These are phyloP conservation scores for Mariannaea sp. DNA, from an alignment of 2,329 filamentous ascomycete species.

Conservation along the genomic window DNA sequence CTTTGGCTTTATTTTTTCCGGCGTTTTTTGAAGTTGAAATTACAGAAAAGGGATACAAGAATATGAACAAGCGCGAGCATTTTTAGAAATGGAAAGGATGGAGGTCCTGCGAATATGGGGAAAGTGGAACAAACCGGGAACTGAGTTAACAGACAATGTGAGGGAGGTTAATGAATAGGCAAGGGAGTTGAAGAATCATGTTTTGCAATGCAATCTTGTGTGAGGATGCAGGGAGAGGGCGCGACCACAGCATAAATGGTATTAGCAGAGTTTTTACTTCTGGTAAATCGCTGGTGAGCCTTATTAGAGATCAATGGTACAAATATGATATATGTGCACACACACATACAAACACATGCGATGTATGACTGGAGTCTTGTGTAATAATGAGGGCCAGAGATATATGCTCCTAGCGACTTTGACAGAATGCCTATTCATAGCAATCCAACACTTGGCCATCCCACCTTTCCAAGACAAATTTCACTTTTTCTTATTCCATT, in stretches of 20 bases:
- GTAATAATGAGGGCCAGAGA: no score
- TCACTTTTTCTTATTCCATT: not conserved
- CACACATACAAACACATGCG: no score
- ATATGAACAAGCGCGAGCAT: conserved; percentile 17
- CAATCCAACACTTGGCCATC: no score
- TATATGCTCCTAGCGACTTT: no score
- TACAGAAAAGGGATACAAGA: conserved; percentile 13
- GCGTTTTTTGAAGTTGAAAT: conserved; percentile 20
- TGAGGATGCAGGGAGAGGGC: not conserved
- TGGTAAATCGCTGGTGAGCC: no score
- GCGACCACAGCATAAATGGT: no score
- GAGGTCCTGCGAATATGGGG: not conserved
- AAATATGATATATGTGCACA: no score
- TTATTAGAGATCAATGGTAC: no score
- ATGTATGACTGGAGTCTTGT: no score
- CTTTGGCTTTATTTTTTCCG: conserved; percentile 29
- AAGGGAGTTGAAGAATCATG: conserved; percentile 21
- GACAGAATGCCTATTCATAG: no score
- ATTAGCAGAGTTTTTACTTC: no score
- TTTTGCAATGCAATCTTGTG: conserved; percentile 22
- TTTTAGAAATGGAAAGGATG: conserved; percentile 1
- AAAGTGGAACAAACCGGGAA: conserved; percentile 4
- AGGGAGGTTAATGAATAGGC: not conserved
- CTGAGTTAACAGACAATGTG: conserved; percentile 4
- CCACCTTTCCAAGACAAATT: no score